A percentile compares a stretch with the other conserved stretches of the same genome.
Conservation (phyloP, 495 filamentous ascomycete genomes). For the Penicillium argentinense region DNA sequence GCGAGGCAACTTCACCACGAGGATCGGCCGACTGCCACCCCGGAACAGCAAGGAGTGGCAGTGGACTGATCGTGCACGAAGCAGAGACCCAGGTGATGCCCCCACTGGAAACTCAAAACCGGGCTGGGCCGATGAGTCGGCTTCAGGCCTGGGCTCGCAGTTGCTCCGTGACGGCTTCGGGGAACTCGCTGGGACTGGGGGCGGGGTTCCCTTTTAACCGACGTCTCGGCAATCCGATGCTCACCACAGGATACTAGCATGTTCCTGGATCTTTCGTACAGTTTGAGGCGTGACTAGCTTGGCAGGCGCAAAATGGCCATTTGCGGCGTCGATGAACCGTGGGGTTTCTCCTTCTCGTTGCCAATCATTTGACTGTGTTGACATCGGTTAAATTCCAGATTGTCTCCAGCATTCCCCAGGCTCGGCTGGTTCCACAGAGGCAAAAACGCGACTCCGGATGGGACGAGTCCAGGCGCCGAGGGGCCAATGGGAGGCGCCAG, state of each 20-base stretch:
- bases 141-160: too few species aligned
- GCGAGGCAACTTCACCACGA: conserved; percentile 16
- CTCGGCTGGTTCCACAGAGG: background rate
- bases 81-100: background rate
- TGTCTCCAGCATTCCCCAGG: background rate
- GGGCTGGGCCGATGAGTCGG: background rate
- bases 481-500: too few species aligned
- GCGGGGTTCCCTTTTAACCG: conserved; percentile 3
- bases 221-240: conserved; percentile 3
- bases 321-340: too few species aligned
- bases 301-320: too few species aligned
- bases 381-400: background rate
- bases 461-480: too few species aligned
- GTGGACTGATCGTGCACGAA: background rate
- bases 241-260: too few species aligned
- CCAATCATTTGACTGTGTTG: too few species aligned
- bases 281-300: too few species aligned
- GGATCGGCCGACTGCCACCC: conserved; percentile 18
- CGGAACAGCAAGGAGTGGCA: conserved; percentile 10
- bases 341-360: too few species aligned
- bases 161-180: too few species aligned
- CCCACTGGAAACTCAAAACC: background rate
- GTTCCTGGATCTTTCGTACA: too few species aligned
- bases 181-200: conserved; percentile 4
- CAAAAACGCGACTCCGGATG: conserved; percentile 1